Percentiles rank a stretch among this genome's conserved stretches.
phyloP scores from a whole-genome alignment of 176 grass and related monocot species.

The Echinochloa phyllopogon region DNA sequence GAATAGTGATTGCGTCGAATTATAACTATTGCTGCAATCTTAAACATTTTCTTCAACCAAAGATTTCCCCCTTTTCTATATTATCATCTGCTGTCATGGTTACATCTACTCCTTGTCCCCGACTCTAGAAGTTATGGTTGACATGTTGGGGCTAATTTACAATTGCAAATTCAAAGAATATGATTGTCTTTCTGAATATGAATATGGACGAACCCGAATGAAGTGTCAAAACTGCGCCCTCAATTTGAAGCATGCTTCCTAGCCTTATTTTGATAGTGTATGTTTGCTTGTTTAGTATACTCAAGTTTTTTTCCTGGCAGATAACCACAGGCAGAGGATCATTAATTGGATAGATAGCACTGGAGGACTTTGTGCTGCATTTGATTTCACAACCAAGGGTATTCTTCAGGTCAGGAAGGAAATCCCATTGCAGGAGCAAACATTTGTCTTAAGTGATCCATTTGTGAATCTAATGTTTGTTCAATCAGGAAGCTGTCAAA shows the following conservation, averaged over 20 bases:
- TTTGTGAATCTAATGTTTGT: slow-evolving; percentile 26
- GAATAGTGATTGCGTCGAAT: background rate
- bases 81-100: slow-evolving; percentile 9
- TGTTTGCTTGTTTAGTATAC: background rate
- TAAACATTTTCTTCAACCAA: background rate
- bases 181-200: background rate
- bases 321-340: slow-evolving; percentile 81
- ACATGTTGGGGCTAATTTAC: background rate
- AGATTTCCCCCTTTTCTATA: background rate
- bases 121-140: background rate
- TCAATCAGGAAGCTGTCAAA: slow-evolving; percentile 89
- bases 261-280: background rate
- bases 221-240: slow-evolving; percentile 11
- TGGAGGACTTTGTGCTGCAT: slow-evolving; percentile 74
- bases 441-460: slow-evolving; percentile 10
- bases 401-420: slow-evolving; percentile 81
- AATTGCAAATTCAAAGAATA: slow-evolving; percentile 5
- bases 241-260: background rate
- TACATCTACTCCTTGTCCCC: background rate
- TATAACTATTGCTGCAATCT: background rate
- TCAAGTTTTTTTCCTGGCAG: slow-evolving; percentile 36
- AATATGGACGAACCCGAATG: background rate
- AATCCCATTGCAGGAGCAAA: slow-evolving; percentile 9
- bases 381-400: slow-evolving; percentile 98
- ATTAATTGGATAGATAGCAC: slow-evolving; percentile 88